Evolutionary conservation across 2,329 filamentous ascomycete species (phyloP).

Genomic region (Claviceps lovelessii): DNA sequence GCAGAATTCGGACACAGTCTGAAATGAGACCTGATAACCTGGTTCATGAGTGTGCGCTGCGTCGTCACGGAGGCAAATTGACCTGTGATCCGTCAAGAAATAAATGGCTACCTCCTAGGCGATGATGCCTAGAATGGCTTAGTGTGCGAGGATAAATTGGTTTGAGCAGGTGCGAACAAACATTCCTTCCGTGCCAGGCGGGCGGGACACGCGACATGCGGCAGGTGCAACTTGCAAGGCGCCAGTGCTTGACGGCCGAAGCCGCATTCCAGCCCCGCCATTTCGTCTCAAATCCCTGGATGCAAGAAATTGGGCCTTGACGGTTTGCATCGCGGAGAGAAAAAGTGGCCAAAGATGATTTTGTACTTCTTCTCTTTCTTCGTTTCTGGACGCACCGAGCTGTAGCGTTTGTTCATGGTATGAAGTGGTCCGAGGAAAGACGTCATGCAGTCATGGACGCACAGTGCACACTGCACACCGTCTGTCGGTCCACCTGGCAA

Average conservation of each 20-base stretch:
- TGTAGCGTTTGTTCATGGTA: background rate
- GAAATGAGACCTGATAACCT: too few species aligned
- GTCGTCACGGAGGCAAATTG: too few species aligned
- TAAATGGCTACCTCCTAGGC: too few species aligned
- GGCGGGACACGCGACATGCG: background rate
- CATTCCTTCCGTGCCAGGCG: slow-evolving; percentile 1
- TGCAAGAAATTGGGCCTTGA: background rate
- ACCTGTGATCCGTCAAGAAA: too few species aligned
- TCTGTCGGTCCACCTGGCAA: slow-evolving; percentile 18
- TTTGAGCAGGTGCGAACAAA: background rate
- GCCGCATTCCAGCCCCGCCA: slow-evolving; percentile 4
- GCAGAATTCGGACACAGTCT: background rate
- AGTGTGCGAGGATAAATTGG: too few species aligned
- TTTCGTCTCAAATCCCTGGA: background rate
- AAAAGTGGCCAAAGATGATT: background rate
- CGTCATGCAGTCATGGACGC: background rate
- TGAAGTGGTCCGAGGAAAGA: background rate
- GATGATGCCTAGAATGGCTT: too few species aligned
- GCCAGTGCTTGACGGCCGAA: background rate
- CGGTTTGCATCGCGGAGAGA: background rate
- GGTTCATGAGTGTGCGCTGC: too few species aligned
- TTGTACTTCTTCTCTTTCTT: background rate
- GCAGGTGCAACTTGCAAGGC: background rate
- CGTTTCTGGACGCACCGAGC: too few species aligned
- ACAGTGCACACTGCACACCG: background rate